A percentile compares a stretch with the other conserved stretches of the same genome.
Conservation (phyloP, 202 grass and related monocot genomes). For the Setaria viridis region DNA sequence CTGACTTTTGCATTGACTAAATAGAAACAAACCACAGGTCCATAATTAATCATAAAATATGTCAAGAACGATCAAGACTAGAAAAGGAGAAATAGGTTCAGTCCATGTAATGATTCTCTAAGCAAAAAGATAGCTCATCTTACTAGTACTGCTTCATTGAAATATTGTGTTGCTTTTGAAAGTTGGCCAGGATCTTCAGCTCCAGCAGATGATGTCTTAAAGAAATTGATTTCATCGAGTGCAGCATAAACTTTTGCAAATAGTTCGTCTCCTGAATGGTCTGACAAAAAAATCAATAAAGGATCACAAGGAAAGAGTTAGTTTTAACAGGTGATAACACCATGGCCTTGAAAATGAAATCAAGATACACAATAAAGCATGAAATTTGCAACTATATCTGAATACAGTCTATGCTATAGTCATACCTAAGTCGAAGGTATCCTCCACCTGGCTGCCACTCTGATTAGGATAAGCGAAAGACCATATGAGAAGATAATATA, state of each 20-base stretch:
- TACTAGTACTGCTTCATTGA: conserved; percentile 70
- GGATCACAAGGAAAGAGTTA: conserved; percentile 7
- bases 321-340: conserved; percentile 13
- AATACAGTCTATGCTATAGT: conserved; percentile 30
- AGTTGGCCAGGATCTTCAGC: conserved; percentile 62
- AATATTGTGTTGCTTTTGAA: conserved; percentile 70
- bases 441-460: conserved; percentile 57
- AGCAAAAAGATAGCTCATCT: conserved; percentile 17
- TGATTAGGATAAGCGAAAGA: conserved; percentile 37
- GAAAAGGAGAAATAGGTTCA: not conserved
- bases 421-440: conserved; percentile 67
- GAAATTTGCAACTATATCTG: not conserved
- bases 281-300: conserved; percentile 25
- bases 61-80: conserved; percentile 3
- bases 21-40: conserved; percentile 4
- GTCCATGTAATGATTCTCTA: not conserved
- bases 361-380: conserved; percentile 24
- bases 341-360: conserved; percentile 13
- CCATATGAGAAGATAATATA: conserved; percentile 31
- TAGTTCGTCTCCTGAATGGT: conserved; percentile 63
- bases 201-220: conserved; percentile 56
- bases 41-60: not conserved
- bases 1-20: conserved; percentile 57
- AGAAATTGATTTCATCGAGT: conserved; percentile 78
- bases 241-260: conserved; percentile 74